These are phyloP conservation scores for Pinus taeda DNA, from an alignment of 75 land plant species.

Conservation along the genomic window DNA sequence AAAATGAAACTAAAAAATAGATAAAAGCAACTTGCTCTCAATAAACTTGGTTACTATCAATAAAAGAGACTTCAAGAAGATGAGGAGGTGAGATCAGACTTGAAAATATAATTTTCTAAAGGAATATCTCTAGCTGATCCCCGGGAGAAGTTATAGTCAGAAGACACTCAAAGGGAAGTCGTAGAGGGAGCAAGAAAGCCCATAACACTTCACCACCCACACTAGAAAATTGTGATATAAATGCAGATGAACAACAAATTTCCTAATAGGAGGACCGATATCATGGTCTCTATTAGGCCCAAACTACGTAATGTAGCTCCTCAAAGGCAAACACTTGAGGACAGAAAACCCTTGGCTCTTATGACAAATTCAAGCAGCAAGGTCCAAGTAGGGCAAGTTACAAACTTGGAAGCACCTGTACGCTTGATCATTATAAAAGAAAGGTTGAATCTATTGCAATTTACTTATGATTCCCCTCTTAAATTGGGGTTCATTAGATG, in stretches of 20 bases:
- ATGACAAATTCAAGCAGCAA: slow-evolving; percentile 48
- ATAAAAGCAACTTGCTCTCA: too few relatives aligned
- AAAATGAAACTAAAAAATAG: too few relatives aligned
- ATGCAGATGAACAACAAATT: slow-evolving; percentile 52
- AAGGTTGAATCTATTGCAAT: slow-evolving; percentile 26
- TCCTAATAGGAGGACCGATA: slow-evolving; percentile 18
- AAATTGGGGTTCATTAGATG: too few relatives aligned
- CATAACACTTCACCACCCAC: slow-evolving; percentile 37
- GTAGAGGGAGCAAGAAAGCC: slow-evolving; percentile 21
- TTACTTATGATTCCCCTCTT: too few relatives aligned
- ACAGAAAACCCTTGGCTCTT: slow-evolving; percentile 31
- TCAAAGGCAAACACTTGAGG: too few relatives aligned
- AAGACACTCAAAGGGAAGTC: slow-evolving; percentile 36
- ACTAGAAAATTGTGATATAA: slow-evolving; percentile 66
- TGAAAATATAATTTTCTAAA: slow-evolving; percentile 47
- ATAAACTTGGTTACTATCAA: too few relatives aligned
- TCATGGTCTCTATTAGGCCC: background rate
- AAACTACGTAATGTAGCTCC: slow-evolving; percentile 11
- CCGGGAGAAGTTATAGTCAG: slow-evolving; percentile 43
- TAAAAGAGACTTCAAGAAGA: slow-evolving; percentile 24
- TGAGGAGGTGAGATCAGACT: slow-evolving; percentile 64
- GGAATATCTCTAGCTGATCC: slow-evolving; percentile 58
- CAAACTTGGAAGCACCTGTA: slow-evolving; percentile 64
- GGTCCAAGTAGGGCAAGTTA: slow-evolving; percentile 51
- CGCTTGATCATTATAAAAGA: slow-evolving; percentile 46